phyloP scores from a whole-genome alignment of 2,329 filamentous ascomycete genomes.

The Botrytis fabae region DNA sequence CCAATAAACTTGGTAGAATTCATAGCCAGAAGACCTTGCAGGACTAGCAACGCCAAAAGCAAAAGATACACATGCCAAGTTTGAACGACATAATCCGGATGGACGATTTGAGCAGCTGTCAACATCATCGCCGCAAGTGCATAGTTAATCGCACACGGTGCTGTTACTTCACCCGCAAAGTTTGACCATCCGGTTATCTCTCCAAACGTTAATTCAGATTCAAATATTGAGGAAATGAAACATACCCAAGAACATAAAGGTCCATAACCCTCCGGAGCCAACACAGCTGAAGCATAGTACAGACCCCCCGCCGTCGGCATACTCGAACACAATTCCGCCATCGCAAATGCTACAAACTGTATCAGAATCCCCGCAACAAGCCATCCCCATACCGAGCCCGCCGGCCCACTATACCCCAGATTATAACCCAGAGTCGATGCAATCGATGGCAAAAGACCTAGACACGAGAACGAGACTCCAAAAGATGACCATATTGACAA shows the following conservation, averaged over 20 bases:
- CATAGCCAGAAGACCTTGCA: conserved; percentile 42
- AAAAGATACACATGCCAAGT: conserved; percentile 43
- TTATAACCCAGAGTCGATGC: conserved; percentile 43
- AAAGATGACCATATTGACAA: conserved; percentile 40
- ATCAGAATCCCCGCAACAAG: conserved; percentile 64
- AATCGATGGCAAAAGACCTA: conserved; percentile 44
- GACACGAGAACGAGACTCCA: conserved; percentile 42
- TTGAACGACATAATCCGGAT: conserved; percentile 40
- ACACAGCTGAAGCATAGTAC: conserved; percentile 57
- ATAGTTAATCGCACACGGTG: conserved; percentile 39
- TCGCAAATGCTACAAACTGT: conserved; percentile 59
- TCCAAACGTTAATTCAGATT: not conserved
- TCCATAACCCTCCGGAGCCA: conserved; percentile 40
- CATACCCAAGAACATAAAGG: conserved; percentile 27
- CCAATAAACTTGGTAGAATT: conserved; percentile 40
- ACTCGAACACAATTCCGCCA: conserved; percentile 63
- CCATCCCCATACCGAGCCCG: conserved; percentile 60
- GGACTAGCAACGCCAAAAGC: conserved; percentile 38
- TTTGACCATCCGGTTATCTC: conserved; percentile 28
- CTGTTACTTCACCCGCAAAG: conserved; percentile 26
- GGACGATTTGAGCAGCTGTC: conserved; percentile 40
- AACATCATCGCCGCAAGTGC: conserved; percentile 42
- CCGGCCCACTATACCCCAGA: conserved; percentile 41
- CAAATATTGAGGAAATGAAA: not conserved
- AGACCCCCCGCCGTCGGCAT: conserved; percentile 65